Evolutionary conservation across 495 filamentous ascomycete genomes (phyloP), one percentile per base, ranked within the genome.

Genomic region (Penicillium tannophilum): DNA sequence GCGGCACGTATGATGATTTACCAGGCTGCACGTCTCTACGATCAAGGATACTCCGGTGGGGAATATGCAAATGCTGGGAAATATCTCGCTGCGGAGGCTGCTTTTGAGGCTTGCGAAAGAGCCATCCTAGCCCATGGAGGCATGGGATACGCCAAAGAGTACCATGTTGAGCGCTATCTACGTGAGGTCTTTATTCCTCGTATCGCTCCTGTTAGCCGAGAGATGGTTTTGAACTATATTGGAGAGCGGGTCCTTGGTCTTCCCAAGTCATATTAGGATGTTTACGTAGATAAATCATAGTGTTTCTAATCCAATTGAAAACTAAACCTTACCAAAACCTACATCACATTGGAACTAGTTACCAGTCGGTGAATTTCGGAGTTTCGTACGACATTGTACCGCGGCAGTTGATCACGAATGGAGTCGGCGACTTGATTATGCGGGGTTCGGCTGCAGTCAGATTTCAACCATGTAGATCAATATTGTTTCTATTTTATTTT

Each of bases 141-240:
- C 0, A 91, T 92, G 86, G 88, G 88, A 3, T 92, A 92, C 69
- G 89, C 89, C 2, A 79, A 84, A 58, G 88, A 93, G 65, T 91
- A 89, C 64, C 86, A 91, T 70, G 89, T 92, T 1, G 90, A 93
- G 72, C 75, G 89, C 23, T 92, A 88, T 72, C 71, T 92, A 54
- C 75, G 89, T 30, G 90, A 92, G 67, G 87, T 84, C 55, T 80
- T 91, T 44, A 88, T 92, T 20, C 89, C 90, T 16, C 73, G 89
- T 19, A 88, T 93, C 48, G 88, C 89, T 6, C 89, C 88, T 1
- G 86, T 92, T 1, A 89, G 86, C 67, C 76, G 86, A 2, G 90
- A 92, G 73, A 92, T 91, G 90, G 88, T 92, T 52, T 69, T 90
- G 77, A 91, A 90, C 58, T 91, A 85, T 63, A 81, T 92, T 23